Evolutionary conservation across 139 green algal species (phyloP).

Genomic region (Volvox reticuliferus): DNA sequence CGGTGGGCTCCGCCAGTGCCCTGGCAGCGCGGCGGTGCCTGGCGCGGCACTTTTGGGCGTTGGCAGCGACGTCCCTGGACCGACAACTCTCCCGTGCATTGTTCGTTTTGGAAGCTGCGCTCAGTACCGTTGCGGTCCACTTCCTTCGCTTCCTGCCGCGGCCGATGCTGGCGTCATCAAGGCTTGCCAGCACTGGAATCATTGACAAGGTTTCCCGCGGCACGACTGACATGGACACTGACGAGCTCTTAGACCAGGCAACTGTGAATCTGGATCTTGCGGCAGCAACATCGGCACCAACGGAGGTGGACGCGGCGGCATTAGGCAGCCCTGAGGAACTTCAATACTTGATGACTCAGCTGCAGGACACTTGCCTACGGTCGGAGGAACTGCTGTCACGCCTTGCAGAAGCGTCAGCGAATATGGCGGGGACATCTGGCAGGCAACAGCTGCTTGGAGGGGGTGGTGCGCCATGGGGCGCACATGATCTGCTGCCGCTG

Average conservation of each 20-base stretch:
- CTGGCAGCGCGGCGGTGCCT: slow-evolving; percentile 47
- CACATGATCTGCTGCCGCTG: not conserved
- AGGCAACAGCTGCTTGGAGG: not conserved
- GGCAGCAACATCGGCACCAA: not conserved
- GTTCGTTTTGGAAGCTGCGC: slow-evolving; percentile 68
- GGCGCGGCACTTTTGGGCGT: slow-evolving; percentile 43
- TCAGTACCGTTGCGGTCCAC: slow-evolving; percentile 64
- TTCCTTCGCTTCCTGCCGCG: slow-evolving; percentile 63
- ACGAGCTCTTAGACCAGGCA: slow-evolving; percentile 34
- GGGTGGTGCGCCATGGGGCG: not conserved
- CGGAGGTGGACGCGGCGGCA: not conserved
- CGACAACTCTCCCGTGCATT: slow-evolving; percentile 42
- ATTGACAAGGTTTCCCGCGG: not conserved
- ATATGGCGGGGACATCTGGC: not conserved
- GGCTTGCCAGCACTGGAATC: not conserved
- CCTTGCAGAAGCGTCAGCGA: slow-evolving; percentile 4
- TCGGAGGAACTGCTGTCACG: slow-evolving; percentile 51
- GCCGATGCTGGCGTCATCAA: not conserved
- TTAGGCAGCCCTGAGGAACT: slow-evolving; percentile 33
- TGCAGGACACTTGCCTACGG: slow-evolving; percentile 44
- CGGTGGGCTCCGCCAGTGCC: slow-evolving; percentile 19
- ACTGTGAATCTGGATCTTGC: slow-evolving; percentile 25
- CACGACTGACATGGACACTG: slow-evolving; percentile 21
- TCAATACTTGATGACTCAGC: not conserved
- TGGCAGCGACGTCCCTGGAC: slow-evolving; percentile 49